Evolutionary conservation across 306 rosid species (phyloP).

Genomic region (Morella rubra): DNA sequence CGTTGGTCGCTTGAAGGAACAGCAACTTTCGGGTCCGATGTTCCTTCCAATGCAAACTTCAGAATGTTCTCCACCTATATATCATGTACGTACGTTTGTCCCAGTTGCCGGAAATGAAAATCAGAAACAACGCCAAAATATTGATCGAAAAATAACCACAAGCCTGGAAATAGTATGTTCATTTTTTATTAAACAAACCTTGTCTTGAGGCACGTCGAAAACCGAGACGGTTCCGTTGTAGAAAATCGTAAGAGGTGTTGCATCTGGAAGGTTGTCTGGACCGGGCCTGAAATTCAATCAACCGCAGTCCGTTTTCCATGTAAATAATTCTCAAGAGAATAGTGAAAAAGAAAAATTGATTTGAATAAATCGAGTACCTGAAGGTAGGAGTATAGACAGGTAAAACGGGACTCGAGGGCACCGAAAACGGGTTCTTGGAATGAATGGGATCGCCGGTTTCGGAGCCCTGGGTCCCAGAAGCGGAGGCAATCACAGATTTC

Average conservation of each 20-base stretch:
- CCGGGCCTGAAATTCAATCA: not conserved
- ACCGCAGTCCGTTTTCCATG: not conserved
- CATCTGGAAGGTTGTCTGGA: slow-evolving; percentile 17
- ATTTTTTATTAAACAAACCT: slow-evolving; percentile 26
- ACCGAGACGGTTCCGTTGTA: slow-evolving; percentile 47
- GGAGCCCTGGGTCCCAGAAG: not conserved
- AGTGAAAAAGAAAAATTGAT: not conserved
- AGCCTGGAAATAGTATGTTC: not conserved
- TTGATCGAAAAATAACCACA: not conserved
- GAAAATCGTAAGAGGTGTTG: slow-evolving; percentile 44
- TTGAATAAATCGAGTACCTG: slow-evolving; percentile 3
- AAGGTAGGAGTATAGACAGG: slow-evolving; percentile 25
- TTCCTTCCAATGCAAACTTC: slow-evolving; percentile 36
- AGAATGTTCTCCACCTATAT: slow-evolving; percentile 39
- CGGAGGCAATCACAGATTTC: slow-evolving; percentile 38
- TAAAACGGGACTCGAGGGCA: slow-evolving; percentile 29
- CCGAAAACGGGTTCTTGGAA: not conserved
- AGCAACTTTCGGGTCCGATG: slow-evolving; percentile 9
- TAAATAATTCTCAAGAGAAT: not conserved
- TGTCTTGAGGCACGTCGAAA: slow-evolving; percentile 37
- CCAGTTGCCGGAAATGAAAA: not conserved
- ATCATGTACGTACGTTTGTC: not conserved
- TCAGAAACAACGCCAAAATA: not conserved
- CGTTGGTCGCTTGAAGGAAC: slow-evolving; percentile 19
- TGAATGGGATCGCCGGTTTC: not conserved